Percentiles rank a stretch among this genome's conserved stretches.
Conservation (phyloP, 2,329 filamentous ascomycete genomes). For the Penicillium sp. region DNA sequence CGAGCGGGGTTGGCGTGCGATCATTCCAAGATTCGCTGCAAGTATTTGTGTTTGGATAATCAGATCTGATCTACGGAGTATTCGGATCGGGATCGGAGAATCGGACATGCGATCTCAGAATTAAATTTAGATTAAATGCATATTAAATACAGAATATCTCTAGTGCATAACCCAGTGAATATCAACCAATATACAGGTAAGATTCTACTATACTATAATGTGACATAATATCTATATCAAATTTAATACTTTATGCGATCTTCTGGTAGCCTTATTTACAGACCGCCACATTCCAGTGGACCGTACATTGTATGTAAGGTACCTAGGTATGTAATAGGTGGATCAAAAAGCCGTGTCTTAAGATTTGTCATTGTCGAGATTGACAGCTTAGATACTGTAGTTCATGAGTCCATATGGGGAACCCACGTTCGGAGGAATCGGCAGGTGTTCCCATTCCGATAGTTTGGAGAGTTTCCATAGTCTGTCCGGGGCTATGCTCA, state of each 20-base stretch:
- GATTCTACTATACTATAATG: neutral
- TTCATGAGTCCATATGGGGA: slow-evolving; percentile 1
- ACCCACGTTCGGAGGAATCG: slow-evolving; percentile 6
- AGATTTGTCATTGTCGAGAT: slow-evolving; percentile 16
- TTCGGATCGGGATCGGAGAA: neutral
- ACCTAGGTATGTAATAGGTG: neutral
- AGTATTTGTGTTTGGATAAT: slow-evolving; percentile 3
- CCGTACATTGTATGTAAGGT: neutral
- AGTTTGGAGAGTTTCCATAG: neutral
- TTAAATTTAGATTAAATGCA: neutral
- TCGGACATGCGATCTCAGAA: neutral
- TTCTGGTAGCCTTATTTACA: neutral
- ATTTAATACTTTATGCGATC: neutral
- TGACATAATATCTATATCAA: neutral
- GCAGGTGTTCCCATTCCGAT: neutral
- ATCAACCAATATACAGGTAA: neutral
- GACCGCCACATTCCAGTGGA: slow-evolving; percentile 3
- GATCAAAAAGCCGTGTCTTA: slow-evolving; percentile 7
- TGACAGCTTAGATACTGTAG: neutral
- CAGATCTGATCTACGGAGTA: slow-evolving; percentile 3
- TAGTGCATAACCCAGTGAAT: neutral
- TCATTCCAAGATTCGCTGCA: slow-evolving; percentile 1
- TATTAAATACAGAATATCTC: neutral
- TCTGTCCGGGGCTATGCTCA: neutral
- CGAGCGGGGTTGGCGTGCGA: neutral